phyloP scores from a whole-genome alignment of 441 rosid genomes.

The Raphanus hybrid region DNA sequence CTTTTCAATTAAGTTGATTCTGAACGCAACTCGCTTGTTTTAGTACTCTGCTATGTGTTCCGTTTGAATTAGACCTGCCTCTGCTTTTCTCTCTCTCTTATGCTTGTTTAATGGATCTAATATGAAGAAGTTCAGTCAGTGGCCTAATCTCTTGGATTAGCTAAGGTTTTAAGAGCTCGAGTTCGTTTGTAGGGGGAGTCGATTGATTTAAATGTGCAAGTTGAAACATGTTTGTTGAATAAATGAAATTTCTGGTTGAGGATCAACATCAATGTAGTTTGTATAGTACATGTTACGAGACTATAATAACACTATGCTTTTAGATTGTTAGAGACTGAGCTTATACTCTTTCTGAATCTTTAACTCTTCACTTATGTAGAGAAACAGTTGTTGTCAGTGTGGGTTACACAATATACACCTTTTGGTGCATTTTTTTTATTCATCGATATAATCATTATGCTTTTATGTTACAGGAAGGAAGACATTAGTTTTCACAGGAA shows the following conservation, averaged over 20 bases:
- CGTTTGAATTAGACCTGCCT: neutral
- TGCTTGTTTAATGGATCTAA: neutral
- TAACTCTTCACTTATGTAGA: neutral
- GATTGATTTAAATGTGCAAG: too few species aligned
- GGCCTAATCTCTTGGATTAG: neutral
- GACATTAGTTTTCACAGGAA: conserved; percentile 32
- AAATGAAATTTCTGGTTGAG: conserved; percentile 14
- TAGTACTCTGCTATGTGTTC: neutral
- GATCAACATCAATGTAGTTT: conserved; percentile 34
- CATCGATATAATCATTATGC: too few species aligned
- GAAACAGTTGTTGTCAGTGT: too few species aligned
- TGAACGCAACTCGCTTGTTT: conserved; percentile 26
- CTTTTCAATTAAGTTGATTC: neutral
- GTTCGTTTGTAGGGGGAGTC: too few species aligned
- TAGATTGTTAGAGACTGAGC: neutral
- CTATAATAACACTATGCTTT: neutral
- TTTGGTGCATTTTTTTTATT: too few species aligned
- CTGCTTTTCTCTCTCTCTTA: too few species aligned
- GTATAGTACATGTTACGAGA: neutral
- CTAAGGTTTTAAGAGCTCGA: neutral
- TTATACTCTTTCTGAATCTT: conserved; percentile 1
- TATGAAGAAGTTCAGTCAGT: neutral
- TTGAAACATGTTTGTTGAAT: too few species aligned
- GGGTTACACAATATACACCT: too few species aligned
- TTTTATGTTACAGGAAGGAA: too few species aligned